Evolutionary conservation across 352 stramenopile species (phyloP).

Genomic region (Globisporangium alternatum): DNA sequence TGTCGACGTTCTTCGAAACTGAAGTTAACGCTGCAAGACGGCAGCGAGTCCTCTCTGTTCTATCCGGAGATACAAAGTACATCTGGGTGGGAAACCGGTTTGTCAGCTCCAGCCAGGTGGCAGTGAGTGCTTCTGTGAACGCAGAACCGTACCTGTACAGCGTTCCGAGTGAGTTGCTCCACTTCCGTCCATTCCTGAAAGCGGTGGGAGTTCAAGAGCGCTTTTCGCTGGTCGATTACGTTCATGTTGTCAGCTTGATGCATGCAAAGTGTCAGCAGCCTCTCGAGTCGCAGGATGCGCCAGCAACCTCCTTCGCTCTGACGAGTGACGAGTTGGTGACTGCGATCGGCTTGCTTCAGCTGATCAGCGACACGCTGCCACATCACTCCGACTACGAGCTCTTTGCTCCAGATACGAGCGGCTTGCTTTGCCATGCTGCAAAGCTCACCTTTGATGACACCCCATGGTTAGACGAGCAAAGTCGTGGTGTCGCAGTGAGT

Average conservation of each 20-base stretch:
- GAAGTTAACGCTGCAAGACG: constrained; percentile 23
- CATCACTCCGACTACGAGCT: constrained; percentile 56
- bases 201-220: constrained; percentile 58
- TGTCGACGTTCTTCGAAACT: constrained; percentile 59
- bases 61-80: constrained; percentile 43
- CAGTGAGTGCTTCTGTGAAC: constrained; percentile 43
- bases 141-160: constrained; percentile 65
- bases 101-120: constrained; percentile 48
- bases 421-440: constrained; percentile 34
- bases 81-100: constrained; percentile 67
- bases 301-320: constrained; percentile 20
- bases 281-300: constrained; percentile 13
- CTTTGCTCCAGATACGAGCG: constrained; percentile 48
- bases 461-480: constrained; percentile 59
- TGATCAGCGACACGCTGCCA: constrained; percentile 58
- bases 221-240: constrained; percentile 56
- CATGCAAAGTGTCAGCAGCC: constrained; percentile 29
- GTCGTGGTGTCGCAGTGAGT: constrained; percentile 29
- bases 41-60: constrained; percentile 29
- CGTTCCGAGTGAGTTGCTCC: constrained; percentile 56
- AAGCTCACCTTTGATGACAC: constrained; percentile 67
- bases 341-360: constrained; percentile 61
- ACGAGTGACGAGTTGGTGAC: constrained; percentile 43
- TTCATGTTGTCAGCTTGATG: constrained; percentile 57
- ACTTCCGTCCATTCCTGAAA: constrained; percentile 62